Percentiles rank a stretch among this genome's conserved stretches.
These are phyloP conservation scores for Ricinus communis DNA, from an alignment of 345 rosid species.

Conservation along the genomic window DNA sequence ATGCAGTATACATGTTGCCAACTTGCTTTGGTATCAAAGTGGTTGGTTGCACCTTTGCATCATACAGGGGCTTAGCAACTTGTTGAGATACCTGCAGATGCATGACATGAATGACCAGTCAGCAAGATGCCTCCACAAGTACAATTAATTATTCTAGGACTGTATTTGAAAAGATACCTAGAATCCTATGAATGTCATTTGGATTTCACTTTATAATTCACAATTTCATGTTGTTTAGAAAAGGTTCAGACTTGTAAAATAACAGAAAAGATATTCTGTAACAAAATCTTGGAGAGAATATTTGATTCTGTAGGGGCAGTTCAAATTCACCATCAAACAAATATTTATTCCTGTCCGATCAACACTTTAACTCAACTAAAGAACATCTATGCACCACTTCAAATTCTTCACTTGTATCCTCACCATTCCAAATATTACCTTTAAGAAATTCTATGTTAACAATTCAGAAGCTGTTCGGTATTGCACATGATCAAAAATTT, in stretches of 20 bases:
- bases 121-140: slow-evolving; percentile 27
- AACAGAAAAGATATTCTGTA: neutral
- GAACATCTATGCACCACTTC: neutral
- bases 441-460: neutral
- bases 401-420: neutral
- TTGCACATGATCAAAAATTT: no score
- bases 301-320: neutral
- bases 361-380: neutral
- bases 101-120: slow-evolving; percentile 18
- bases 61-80: slow-evolving; percentile 84
- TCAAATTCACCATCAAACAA: neutral
- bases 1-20: slow-evolving; percentile 99
- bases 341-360: neutral
- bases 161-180: no score
- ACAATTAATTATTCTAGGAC: no score
- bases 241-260: neutral
- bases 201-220: neutral
- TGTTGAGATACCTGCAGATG: slow-evolving; percentile 77
- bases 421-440: neutral
- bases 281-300: neutral
- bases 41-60: slow-evolving; percentile 79
- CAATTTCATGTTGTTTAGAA: neutral
- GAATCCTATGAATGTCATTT: slow-evolving; percentile 1
- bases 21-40: slow-evolving; percentile 93
- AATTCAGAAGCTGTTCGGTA: neutral